phyloP scores from a whole-genome alignment of 768 basidiomycete genomes.

The Pleurotus tuoliensis region DNA sequence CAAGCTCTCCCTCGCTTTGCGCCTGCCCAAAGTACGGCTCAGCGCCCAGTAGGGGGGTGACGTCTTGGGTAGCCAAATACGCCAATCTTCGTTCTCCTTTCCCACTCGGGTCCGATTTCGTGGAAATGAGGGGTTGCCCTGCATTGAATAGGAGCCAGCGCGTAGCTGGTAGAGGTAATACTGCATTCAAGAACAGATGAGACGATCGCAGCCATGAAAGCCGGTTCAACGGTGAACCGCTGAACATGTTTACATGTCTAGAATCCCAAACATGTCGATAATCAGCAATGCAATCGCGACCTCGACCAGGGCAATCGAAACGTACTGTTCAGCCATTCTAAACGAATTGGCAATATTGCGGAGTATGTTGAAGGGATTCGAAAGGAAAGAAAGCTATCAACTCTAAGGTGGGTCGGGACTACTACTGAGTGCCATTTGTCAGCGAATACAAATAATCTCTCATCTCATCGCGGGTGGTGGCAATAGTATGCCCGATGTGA shows the following conservation, averaged over 20 bases:
- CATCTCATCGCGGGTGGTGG: neutral
- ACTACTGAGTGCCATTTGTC: neutral
- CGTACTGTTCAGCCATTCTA: conserved; percentile 7
- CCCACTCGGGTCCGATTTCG: conserved; percentile 26
- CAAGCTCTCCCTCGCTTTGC: conserved; percentile 36
- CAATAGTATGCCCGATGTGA: too few relatives aligned
- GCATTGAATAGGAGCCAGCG: conserved; percentile 77
- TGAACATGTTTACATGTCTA: conserved; percentile 36
- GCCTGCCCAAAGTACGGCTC: conserved; percentile 73
- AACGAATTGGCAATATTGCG: neutral
- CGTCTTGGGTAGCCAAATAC: conserved; percentile 54
- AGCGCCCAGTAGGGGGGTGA: conserved; percentile 62
- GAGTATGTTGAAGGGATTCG: conserved; percentile 1
- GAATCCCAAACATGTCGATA: neutral
- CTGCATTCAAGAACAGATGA: conserved; percentile 68
- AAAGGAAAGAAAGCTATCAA: too few relatives aligned
- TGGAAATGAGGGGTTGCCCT: conserved; percentile 61
- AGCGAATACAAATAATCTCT: neutral
- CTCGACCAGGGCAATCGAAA: neutral
- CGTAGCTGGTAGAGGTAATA: conserved; percentile 55
- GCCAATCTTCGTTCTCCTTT: conserved; percentile 36
- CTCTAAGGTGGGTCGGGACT: too few relatives aligned
- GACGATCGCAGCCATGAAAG: conserved; percentile 80
- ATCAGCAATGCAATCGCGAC: neutral
- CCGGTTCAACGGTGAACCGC: conserved; percentile 74